A percentile compares a stretch with the other conserved stretches of the same genome.
Evolutionary conservation across 192 early-diverging fungal genomes (phyloP).

Genomic region (Nowakowskiella sp.): DNA sequence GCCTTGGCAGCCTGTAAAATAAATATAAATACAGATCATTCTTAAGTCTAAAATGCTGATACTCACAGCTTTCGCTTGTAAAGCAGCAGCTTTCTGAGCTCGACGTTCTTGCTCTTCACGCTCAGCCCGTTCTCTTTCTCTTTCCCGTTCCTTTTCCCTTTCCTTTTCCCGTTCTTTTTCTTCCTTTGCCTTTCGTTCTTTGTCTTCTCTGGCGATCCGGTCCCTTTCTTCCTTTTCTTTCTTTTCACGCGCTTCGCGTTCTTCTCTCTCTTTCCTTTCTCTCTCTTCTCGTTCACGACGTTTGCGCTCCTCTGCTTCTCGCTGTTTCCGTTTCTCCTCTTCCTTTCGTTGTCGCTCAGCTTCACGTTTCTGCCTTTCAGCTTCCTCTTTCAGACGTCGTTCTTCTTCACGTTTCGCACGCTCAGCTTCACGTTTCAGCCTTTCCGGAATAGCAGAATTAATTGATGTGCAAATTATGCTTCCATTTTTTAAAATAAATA

Average conservation of each 20-base stretch:
- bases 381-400: constrained; percentile 43
- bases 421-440: constrained; percentile 32
- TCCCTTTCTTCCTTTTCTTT: constrained; percentile 28
- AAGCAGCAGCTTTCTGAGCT: constrained; percentile 18
- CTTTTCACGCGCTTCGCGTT: constrained; percentile 2
- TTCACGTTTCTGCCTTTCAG: constrained; percentile 29
- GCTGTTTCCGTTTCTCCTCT: constrained; percentile 41
- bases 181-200: constrained; percentile 44
- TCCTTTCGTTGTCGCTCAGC: constrained; percentile 51
- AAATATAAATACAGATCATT: too few relatives aligned
- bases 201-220: constrained; percentile 23
- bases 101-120: constrained; percentile 37
- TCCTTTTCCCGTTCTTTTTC: constrained; percentile 40
- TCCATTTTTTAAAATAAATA: constrained; percentile 2
- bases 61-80: too few relatives aligned
- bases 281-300: constrained; percentile 15
- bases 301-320: constrained; percentile 28
- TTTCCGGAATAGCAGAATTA: not conserved
- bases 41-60: too few relatives aligned
- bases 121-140: constrained; percentile 39
- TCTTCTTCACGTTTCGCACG: constrained; percentile 45
- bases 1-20: too few relatives aligned
- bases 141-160: constrained; percentile 25
- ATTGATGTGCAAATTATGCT: constrained; percentile 11
- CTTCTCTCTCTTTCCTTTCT: constrained; percentile 6